Base-by-base conservation (phyloP, 2,329 filamentous ascomycete species). In the Xylaria sp. region DNA sequence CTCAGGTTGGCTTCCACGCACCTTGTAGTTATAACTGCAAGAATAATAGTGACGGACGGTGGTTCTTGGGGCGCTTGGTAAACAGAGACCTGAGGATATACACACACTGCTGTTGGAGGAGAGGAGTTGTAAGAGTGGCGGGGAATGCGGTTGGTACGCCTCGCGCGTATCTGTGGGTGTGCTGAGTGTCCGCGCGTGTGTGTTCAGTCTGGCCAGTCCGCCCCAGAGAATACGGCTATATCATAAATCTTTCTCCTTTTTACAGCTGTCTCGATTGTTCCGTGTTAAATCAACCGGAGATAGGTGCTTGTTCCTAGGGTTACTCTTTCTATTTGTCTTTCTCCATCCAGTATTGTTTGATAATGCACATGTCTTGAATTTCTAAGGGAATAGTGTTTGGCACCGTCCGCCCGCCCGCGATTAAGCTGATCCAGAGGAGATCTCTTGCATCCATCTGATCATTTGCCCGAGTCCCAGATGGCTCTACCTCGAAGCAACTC, bases 171-270 rank as follows among this genome's bases (percentile, higher is more conserved):
- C 75, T 69, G 74, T 75, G 76, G 73, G 11, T 36, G 27, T 34
- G 51, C 9, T 55, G 27, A 32, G 51, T 55, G 51, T 24, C 27
- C 32, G 50, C 32, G 50, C 17, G 78, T 76, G 78, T 76, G 73
- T 78, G 78, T 77, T 73, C 77, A 77, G 78, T 78, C 78, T 78
- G 78, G 75, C 75, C 74, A 78, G 75, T 74, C 74, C 74, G 68
- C 73, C 70, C 72, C 70, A 74, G 75, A 78, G 77, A 80, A 77
- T 80, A 81, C 78, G 78, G 78, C 79, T 82, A 82, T 81, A 82
- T 82, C 78, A 83, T 83, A 82, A 78, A 83, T 82, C 78, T 82
- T 68, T 82, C 79, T 82, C 78, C 75, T 81, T 82, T 82, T 82
- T 73, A 76, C 78, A 79, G 78, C 79, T 80, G 78, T 78, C 79